phyloP scores from a whole-genome alignment of 768 basidiomycete species.

The Lactifluus hygrophoroides region DNA sequence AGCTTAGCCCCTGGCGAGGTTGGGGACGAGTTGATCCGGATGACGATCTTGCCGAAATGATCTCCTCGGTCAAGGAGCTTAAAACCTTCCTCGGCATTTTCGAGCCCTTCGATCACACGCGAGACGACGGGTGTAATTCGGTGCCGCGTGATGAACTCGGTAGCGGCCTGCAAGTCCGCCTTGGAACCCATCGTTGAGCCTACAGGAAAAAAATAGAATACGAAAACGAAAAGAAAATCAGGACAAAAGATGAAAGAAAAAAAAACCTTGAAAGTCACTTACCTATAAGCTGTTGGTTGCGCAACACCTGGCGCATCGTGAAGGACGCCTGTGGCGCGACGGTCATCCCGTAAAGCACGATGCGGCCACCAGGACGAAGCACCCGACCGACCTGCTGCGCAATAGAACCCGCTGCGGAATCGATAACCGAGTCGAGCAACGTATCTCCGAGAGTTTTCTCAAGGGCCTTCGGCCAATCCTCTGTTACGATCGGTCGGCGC shows the following conservation, averaged over 20 bases:
- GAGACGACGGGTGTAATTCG: conserved; percentile 64
- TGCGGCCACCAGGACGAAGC: conserved; percentile 30
- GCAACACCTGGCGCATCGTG: conserved; percentile 73
- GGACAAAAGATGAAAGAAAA: not conserved
- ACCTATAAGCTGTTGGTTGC: conserved; percentile 70
- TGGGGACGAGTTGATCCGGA: conserved; percentile 32
- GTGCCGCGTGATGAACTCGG: conserved; percentile 57
- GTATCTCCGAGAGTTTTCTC: conserved; percentile 24
- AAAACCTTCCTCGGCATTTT: conserved; percentile 60
- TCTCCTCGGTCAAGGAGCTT: conserved; percentile 51
- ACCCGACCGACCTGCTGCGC: conserved; percentile 28
- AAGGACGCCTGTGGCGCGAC: conserved; percentile 49
- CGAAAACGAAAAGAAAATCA: not conserved
- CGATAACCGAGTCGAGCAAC: conserved; percentile 35
- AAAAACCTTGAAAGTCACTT: conserved; percentile 14
- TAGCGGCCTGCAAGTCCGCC: conserved; percentile 64
- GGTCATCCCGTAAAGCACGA: conserved; percentile 41
- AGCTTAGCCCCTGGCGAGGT: conserved; percentile 3
- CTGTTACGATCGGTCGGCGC: conserved; percentile 10
- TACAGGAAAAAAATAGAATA: conserved; percentile 23
- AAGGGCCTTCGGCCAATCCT: conserved; percentile 31
- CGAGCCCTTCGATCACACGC: conserved; percentile 59
- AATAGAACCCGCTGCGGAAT: conserved; percentile 39
- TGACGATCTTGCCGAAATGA: conserved; percentile 74
- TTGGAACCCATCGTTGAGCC: conserved; percentile 83